These are phyloP conservation scores for Solidago caesia DNA, from an alignment of 129 eudicot genomes.

Conservation along the genomic window DNA sequence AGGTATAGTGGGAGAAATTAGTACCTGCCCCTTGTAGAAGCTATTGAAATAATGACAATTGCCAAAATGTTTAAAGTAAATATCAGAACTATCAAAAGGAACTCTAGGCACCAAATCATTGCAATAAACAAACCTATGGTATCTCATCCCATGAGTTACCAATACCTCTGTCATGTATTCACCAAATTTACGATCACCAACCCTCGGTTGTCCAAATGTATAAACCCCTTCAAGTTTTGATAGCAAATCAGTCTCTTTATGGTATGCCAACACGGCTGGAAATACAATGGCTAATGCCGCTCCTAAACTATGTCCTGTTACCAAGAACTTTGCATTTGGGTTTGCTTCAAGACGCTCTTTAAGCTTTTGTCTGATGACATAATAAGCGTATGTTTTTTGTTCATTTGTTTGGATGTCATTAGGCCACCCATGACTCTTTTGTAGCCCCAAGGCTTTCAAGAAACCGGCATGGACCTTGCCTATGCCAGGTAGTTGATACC, in stretches of 20 bases:
- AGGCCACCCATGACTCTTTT: constrained; percentile 47
- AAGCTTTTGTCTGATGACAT: constrained; percentile 37
- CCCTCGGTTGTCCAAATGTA: constrained; percentile 76
- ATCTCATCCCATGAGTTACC: constrained; percentile 27
- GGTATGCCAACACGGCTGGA: constrained; percentile 49
- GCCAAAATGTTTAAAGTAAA: constrained; percentile 62
- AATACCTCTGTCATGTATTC: constrained; percentile 44
- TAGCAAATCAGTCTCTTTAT: constrained; percentile 37
- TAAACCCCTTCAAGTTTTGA: constrained; percentile 53
- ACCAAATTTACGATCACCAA: constrained; percentile 58
- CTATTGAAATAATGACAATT: constrained; percentile 47
- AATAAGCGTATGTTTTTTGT: constrained; percentile 38
- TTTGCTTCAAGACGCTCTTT: constrained; percentile 29
- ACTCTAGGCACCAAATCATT: constrained; percentile 63
- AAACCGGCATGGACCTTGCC: constrained; percentile 80
- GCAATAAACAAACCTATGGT: constrained; percentile 57
- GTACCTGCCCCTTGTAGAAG: constrained; percentile 32
- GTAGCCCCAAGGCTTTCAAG: constrained; percentile 69
- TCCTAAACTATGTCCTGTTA: constrained; percentile 75
- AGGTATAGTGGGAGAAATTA: too few species aligned
- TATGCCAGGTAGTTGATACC: constrained; percentile 42
- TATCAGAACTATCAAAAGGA: constrained; percentile 46
- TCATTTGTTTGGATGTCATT: constrained; percentile 11
- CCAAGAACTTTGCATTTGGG: constrained; percentile 40
- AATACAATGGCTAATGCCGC: constrained; percentile 54